Evolutionary conservation across 1,284 basidiomycete species (phyloP), one percentile per base, ranked within the genome.

Genomic region (Farysia itapuensis): DNA sequence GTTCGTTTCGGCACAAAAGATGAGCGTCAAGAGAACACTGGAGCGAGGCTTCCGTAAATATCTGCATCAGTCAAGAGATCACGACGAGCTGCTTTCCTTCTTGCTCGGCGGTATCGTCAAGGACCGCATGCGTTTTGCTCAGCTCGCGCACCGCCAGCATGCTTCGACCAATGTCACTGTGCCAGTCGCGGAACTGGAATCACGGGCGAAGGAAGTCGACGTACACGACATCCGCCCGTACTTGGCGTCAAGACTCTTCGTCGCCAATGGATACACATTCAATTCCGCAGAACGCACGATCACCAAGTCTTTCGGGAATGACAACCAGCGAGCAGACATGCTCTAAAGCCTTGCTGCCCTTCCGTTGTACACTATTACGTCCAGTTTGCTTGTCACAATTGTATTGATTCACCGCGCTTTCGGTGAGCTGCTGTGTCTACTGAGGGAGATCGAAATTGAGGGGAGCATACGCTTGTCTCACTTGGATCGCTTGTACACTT

Each of bases 1-100:
- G 78, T 99, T 99, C 77, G 89, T 99, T 46, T 91, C 80, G 65
- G 89, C 94, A 15, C 95, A 98, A 77, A 99, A 99, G 81, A 89
- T 93, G 83, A 91, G 88, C 53, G 92, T 98, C 80, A 97, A 97
- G 83, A 94, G 90, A 81, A 93, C 92, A 14, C 81, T 99, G 32
- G 90, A 98, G 79, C 82, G 95, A 7, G 64, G 70, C 4, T 94
- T 96, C 86, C 84, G 94, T 57, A 97, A 97, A 79, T 99, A 99
- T 77, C 83, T 98, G 33, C 90, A 92, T 37, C 88, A 93, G 72
- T 87, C 91, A 12, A 85, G 86, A 48, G 95, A 99, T 75, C 67
- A 94, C 78, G 92, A 98, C 78, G 95, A 99, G 78, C 79, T 99
- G 45, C 82, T 98, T 24, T 84, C 90, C 2, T 98, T 96, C 84